These are phyloP conservation scores for Scutellaria baicalensis DNA, from an alignment of 257 asterid genomes.

Conservation along the genomic window DNA sequence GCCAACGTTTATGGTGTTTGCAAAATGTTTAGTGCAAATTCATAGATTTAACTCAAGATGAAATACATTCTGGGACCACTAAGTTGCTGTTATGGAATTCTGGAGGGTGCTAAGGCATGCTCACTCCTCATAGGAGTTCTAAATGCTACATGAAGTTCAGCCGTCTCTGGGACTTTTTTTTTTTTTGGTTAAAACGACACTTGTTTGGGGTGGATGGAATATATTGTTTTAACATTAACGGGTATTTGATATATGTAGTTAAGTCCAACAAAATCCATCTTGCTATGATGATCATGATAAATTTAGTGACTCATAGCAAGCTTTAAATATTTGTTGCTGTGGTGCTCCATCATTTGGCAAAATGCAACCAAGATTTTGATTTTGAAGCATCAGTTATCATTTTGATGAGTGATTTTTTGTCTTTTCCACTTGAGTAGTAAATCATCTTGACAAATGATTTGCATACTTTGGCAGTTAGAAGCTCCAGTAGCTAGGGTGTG, in stretches of 20 bases:
- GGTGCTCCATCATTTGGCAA: background rate
- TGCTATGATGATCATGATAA: background rate
- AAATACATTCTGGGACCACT: background rate
- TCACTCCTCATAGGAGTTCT: no score
- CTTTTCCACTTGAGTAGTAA: background rate
- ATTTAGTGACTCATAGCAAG: background rate
- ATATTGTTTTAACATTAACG: background rate
- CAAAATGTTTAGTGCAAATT: no score
- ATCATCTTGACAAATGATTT: background rate
- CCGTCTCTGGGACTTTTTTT: no score
- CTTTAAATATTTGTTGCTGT: background rate
- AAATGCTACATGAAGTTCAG: no score
- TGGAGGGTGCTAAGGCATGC: background rate
- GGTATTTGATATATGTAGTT: background rate
- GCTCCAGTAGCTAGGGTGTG: conserved; percentile 95
- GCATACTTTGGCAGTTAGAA: conserved; percentile 57
- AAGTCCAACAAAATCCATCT: background rate
- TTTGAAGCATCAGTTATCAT: background rate
- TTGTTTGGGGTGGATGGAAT: no score
- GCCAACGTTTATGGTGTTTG: background rate
- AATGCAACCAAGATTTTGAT: background rate
- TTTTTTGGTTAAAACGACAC: no score
- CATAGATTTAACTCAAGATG: no score
- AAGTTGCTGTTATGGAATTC: no score
- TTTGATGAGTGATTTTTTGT: background rate